Base-by-base conservation (phyloP, 164 flowering plant genomes). In the Warburgia ugandensis region DNA sequence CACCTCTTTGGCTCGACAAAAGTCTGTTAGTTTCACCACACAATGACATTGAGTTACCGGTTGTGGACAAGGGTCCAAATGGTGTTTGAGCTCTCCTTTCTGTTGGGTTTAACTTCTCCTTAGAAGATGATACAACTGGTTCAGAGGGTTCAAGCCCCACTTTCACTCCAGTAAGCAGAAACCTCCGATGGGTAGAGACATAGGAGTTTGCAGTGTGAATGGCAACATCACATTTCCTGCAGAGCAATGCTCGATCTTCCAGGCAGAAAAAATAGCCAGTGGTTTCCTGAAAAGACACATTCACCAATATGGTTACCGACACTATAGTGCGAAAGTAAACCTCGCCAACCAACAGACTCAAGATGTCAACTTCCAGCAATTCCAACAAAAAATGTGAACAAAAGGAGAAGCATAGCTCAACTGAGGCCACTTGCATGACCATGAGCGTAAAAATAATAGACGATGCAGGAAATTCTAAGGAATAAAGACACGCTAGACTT, bases 231-330 rank as follows among this genome's bases (percentile, higher is more conserved):
- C 98, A 92, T 53, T 79, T 81, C 64, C 95, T 63, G 69, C 98
- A 92, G 10, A 92, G 80, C 54, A 92, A 55, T 50, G 98, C 98
- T 58, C 98, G 73, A 54, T 92, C 96, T 60, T 92, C 94, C 16
- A 87, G 64, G 64, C 96, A 92, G 63, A 92, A 92, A 74, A 92
- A 85, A 59, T 77, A 87, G 21, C 95, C 98, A 48, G 72, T 62
- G 21, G 73, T 61, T 47, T 91, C 98, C 96, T 91, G 86, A 36
- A 68, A 16, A 7, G 27, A 4, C 16, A 13, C n/a, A n/a, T n/a
- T n/a, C n/a, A n/a, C n/a, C n/a, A n/a, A n/a, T n/a, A n/a, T n/a
- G n/a, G n/a, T n/a, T n/a, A n/a, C n/a, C n/a, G n/a, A n/a, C n/a
- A n/a, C n/a, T n/a, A n/a, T n/a, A n/a, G n/a, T n/a, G n/a, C n/a